Conservation (phyloP, 495 filamentous ascomycete species). For the Daldinia grandis region DNA sequence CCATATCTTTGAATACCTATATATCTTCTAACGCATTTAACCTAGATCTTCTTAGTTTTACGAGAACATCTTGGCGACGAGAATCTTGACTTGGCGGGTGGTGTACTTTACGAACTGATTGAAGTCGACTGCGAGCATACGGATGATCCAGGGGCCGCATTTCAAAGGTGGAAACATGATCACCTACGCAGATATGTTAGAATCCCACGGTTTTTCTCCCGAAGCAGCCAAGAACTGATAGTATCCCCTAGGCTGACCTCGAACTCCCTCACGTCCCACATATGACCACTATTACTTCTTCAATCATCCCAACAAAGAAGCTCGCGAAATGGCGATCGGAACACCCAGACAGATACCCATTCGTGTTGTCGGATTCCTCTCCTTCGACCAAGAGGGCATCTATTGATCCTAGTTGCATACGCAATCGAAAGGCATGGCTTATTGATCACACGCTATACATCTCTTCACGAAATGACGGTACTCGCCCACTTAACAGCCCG, state of each 20-base stretch:
- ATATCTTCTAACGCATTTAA: constrained; percentile 10
- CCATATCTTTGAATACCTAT: neutral
- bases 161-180: constrained; percentile 47
- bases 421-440: constrained; percentile 45
- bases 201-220: neutral
- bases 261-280: constrained; percentile 48
- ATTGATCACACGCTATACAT: constrained; percentile 48
- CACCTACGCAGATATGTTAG: constrained; percentile 49
- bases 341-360: constrained; percentile 42
- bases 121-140: constrained; percentile 48
- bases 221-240: constrained; percentile 16
- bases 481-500: constrained; percentile 42
- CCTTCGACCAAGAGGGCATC: constrained; percentile 26
- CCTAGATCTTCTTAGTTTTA: constrained; percentile 44
- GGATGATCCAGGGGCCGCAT: constrained; percentile 47
- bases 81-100: constrained; percentile 46
- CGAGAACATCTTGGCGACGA: constrained; percentile 49
- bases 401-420: constrained; percentile 41
- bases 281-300: constrained; percentile 48
- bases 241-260: constrained; percentile 39
- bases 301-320: constrained; percentile 42
- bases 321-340: constrained; percentile 42
- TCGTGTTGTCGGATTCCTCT: constrained; percentile 45
- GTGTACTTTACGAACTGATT: constrained; percentile 48
- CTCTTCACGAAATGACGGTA: constrained; percentile 41